Conservation (phyloP, 2,329 filamentous ascomycete species). For the Albophoma yamanashiensis region DNA sequence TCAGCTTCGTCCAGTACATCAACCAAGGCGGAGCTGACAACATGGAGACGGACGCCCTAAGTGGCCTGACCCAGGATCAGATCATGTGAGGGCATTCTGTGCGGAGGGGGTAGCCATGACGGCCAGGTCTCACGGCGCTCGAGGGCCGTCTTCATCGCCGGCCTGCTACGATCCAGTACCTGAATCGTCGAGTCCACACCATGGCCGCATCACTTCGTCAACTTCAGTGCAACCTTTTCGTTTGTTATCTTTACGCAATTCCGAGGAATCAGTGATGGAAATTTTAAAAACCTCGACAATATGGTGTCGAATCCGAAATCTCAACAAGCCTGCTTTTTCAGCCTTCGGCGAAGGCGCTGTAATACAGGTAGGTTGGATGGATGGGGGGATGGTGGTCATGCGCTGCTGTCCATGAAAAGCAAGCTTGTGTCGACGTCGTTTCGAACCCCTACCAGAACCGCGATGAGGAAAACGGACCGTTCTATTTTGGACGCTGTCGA, state of each 20-base stretch:
- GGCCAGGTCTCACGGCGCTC: neutral
- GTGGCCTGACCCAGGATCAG: slow-evolving; percentile 86
- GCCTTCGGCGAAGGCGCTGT: slow-evolving; percentile 4
- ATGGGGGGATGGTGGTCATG: neutral
- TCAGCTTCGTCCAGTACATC: slow-evolving; percentile 90
- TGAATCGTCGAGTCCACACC: neutral
- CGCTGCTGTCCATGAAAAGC: neutral
- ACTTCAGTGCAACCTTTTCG: neutral
- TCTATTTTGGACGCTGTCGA: neutral
- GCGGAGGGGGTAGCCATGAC: neutral
- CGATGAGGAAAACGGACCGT: neutral
- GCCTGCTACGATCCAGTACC: neutral
- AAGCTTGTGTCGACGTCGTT: neutral
- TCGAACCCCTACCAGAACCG: neutral
- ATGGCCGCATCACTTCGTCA: neutral
- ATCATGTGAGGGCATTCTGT: slow-evolving; percentile 61
- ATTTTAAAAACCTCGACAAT: neutral
- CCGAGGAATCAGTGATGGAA: neutral
- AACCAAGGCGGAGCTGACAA: slow-evolving; percentile 56
- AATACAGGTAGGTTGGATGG: slow-evolving; percentile 7
- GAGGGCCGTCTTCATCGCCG: neutral
- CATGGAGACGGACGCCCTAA: slow-evolving; percentile 75
- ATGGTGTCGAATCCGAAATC: slow-evolving; percentile 3
- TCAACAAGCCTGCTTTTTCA: slow-evolving; percentile 7
- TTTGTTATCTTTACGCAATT: neutral